These are phyloP conservation scores for Termitomyces sp. DNA, from an alignment of 768 basidiomycete species.

Conservation along the genomic window DNA sequence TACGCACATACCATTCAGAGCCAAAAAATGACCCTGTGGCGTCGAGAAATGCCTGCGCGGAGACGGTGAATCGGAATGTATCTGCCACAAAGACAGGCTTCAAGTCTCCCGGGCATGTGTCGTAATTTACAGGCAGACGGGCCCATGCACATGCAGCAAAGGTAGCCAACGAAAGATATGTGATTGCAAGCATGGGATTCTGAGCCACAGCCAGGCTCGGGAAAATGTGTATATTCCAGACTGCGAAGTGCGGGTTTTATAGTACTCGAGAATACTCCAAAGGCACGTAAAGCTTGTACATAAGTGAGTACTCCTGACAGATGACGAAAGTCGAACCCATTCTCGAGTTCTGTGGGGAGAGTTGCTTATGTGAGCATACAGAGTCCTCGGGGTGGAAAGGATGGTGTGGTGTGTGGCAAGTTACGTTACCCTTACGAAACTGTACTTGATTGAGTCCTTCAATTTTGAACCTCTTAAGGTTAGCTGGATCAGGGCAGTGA, in stretches of 20 bases:
- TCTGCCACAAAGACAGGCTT: neutral
- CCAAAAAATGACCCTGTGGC: neutral
- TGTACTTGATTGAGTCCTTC: too few species aligned
- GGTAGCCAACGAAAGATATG: neutral
- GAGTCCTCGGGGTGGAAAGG: neutral
- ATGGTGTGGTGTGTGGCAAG: too few species aligned
- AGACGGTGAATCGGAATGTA: neutral
- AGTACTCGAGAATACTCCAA: neutral
- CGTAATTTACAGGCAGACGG: neutral
- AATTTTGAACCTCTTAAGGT: too few species aligned
- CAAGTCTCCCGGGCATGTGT: neutral
- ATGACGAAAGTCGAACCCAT: too few species aligned
- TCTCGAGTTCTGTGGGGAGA: too few species aligned
- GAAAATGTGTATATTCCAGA: neutral
- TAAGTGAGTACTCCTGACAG: too few species aligned
- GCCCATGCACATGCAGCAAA: too few species aligned
- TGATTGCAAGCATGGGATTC: neutral
- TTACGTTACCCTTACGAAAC: too few species aligned
- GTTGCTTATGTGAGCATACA: neutral
- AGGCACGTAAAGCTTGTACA: neutral
- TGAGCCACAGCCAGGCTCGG: too few species aligned
- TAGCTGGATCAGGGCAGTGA: too few species aligned
- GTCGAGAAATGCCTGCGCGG: neutral
- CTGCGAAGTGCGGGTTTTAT: neutral
- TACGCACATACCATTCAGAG: conserved; percentile 1